Base-by-base conservation (phyloP, 2,329 filamentous ascomycete genomes). In the Xylariaceae sp. region DNA sequence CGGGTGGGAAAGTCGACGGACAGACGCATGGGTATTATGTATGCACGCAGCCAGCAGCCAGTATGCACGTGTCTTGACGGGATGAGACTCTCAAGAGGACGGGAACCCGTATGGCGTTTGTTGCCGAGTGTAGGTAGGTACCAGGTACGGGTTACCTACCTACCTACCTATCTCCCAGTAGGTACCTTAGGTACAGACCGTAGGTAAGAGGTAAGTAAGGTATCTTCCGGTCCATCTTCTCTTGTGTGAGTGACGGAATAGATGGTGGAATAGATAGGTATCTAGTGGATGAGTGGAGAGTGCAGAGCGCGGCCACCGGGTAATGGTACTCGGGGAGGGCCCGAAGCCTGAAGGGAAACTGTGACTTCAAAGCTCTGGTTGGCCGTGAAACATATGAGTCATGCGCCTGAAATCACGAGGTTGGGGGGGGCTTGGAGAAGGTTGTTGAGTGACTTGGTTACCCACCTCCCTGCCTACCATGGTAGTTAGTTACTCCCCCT, bases 341-440 rank as follows among this genome's bases (percentile, higher is more conserved):
- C 19, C 19, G 19, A 19, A 19, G 19, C 19, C 19, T 19, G 50
- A 56, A 53, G 47, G 12, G 7, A 37, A 53, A 40, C 50, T 48
- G 56, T 53, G 43, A 19, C 19, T 19, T 19, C 19, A 19, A 19
- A 47, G 34, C 37, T 44, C 31, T 41, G 43, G 45, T 29, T 59
- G 58, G 58, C 54, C 41, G 60, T 58, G 61, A 63, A 59, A 61
- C 54, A 55, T 55, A 58, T 66, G 65, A 65, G 62, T 66, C 64
- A 67, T 59, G 59, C 53, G 46, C 51, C 50, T 51, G 27, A 63
- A 65, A 61, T 65, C 34, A 62, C 56, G 63, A 55, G 63, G 60
- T 43, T 63, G 57, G 64, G 19, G 19, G 19, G 19, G 19, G 19
- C 19, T 19, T 19, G 19, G 19, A 19, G 19, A 19, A 19, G 19